Conservation (phyloP, 2,329 filamentous ascomycete genomes). For the Cytospora piceae region DNA sequence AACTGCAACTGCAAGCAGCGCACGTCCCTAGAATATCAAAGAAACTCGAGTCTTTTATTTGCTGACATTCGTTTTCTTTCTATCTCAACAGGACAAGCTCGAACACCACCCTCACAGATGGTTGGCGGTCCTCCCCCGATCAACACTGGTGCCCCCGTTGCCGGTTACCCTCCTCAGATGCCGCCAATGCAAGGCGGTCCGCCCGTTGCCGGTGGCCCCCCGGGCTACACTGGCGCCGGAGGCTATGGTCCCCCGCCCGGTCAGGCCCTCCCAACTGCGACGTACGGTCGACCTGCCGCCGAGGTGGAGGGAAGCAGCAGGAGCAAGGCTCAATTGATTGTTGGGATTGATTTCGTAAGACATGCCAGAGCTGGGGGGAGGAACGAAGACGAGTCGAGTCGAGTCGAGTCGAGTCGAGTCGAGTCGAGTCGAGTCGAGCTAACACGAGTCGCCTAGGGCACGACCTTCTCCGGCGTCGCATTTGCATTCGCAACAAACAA, state of each 20-base stretch:
- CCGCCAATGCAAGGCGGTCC: conserved; percentile 45
- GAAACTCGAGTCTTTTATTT: not conserved
- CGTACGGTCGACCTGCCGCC: conserved; percentile 52
- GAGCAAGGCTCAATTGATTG: conserved; percentile 96
- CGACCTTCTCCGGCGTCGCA: conserved; percentile 96
- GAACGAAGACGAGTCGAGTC: too few species aligned
- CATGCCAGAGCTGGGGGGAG: not conserved
- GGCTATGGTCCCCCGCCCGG: conserved; percentile 49
- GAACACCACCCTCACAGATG: conserved; percentile 64
- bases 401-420: not conserved
- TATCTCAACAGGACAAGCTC: conserved; percentile 44
- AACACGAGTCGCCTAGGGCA: conserved; percentile 63
- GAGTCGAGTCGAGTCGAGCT: conserved; percentile 9
- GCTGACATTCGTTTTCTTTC: conserved; percentile 2
- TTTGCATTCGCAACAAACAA: conserved; percentile 98
- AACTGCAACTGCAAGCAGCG: not conserved
- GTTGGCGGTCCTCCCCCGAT: conserved; percentile 68
- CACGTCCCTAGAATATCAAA: not conserved
- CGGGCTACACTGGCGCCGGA: conserved; percentile 49
- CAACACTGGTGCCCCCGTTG: conserved; percentile 63
- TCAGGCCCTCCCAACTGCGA: conserved; percentile 42
- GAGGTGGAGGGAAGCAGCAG: conserved; percentile 88
- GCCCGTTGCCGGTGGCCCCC: conserved; percentile 48
- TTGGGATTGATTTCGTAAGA: conserved; percentile 96
- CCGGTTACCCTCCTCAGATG: conserved; percentile 64